Evolutionary conservation across 306 rosid species (phyloP).

Genomic region (Castanea crenata): DNA sequence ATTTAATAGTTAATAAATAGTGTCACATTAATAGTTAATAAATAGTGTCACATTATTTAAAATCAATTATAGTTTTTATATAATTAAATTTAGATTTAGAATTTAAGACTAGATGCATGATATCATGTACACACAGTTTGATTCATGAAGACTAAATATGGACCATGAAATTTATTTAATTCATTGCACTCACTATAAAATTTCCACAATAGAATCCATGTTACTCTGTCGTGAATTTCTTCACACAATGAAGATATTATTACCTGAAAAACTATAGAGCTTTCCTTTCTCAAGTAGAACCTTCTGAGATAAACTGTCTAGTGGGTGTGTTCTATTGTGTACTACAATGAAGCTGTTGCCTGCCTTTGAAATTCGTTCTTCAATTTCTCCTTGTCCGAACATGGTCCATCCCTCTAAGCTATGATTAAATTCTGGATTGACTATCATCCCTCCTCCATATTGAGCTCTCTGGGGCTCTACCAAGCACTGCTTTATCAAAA

Average conservation of each 20-base stretch:
- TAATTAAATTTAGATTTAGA: no score
- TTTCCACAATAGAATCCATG: no score
- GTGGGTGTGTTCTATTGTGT: conserved; percentile 37
- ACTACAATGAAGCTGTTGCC: conserved; percentile 65
- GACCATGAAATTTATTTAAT: no score
- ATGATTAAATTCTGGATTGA: conserved; percentile 67
- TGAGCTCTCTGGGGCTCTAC: conserved; percentile 48
- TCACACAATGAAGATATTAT: not conserved
- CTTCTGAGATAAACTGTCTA: conserved; percentile 57
- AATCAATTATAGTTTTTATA: no score
- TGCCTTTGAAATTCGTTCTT: conserved; percentile 41
- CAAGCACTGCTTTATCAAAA: conserved; percentile 56
- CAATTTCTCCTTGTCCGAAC: conserved; percentile 53
- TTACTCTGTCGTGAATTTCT: not conserved
- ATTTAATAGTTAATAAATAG: no score
- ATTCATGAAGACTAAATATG: no score
- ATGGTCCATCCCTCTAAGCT: conserved; percentile 57
- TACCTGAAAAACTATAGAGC: conserved; percentile 60
- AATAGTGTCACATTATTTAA: no score
- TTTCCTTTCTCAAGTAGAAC: conserved; percentile 53
- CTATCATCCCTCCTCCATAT: conserved; percentile 77
- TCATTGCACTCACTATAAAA: no score
- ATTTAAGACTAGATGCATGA: no score
- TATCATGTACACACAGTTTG: no score
- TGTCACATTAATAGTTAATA: no score